Evolutionary conservation across 495 filamentous ascomycete genomes (phyloP).

Genomic region (Diplogelasinospora grovesii): DNA sequence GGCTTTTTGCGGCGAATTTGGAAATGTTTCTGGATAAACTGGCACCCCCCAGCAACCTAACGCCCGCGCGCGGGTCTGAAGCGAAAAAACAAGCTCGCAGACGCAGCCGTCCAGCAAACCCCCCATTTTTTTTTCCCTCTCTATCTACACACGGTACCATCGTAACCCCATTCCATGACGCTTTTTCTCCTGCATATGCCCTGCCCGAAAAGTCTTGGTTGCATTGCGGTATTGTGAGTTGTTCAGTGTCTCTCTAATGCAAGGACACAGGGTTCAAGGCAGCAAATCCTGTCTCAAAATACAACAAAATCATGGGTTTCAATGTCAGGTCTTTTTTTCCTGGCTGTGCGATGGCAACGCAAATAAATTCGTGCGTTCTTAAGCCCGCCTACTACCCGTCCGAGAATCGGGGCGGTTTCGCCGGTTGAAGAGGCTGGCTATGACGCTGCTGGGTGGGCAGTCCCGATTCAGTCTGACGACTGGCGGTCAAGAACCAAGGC

Average conservation of each 20-base stretch:
- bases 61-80: slow-evolving; percentile 9
- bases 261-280: slow-evolving; percentile 14
- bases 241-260: slow-evolving; percentile 10
- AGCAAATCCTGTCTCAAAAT: slow-evolving; percentile 7
- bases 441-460: not conserved
- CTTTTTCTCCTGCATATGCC: slow-evolving; percentile 10
- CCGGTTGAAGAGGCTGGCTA: slow-evolving; percentile 4
- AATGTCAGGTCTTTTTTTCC: not conserved
- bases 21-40: slow-evolving; percentile 17
- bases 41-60: slow-evolving; percentile 4
- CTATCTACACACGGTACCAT: no score
- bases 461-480: slow-evolving; percentile 6
- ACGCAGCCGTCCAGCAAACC: no score
- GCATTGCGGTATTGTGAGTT: slow-evolving; percentile 8
- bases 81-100: no score
- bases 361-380: not conserved
- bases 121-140: slow-evolving; percentile 7
- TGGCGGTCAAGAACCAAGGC: slow-evolving; percentile 9
- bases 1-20: slow-evolving; percentile 8
- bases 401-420: not conserved
- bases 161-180: slow-evolving; percentile 2
- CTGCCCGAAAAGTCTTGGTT: slow-evolving; percentile 4
- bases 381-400: not conserved
- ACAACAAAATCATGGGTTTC: not conserved
- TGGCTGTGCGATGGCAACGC: not conserved